Evolutionary conservation across 768 basidiomycete genomes (phyloP).

Genomic region (Chalciporus chontae): DNA sequence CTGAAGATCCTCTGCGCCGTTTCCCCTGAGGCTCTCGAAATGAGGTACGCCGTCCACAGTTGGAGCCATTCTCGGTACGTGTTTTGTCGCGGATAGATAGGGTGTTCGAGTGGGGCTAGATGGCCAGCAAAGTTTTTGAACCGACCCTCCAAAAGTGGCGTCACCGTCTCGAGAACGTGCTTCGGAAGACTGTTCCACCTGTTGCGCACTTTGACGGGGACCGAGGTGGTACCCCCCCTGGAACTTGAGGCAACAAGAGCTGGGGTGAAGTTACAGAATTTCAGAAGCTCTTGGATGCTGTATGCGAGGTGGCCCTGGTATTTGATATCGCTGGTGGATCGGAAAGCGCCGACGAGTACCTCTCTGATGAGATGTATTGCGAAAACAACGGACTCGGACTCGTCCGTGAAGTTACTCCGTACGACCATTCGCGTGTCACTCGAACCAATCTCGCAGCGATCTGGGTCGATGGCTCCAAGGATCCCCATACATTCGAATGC

Average conservation of each 20-base stretch:
- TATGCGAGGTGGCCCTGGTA: constrained; percentile 89
- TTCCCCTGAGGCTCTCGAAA: constrained; percentile 55
- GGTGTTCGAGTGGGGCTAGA: constrained; percentile 46
- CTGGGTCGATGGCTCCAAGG: constrained; percentile 92
- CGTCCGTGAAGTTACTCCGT: constrained; percentile 75
- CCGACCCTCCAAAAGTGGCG: constrained; percentile 74
- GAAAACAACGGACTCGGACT: constrained; percentile 72
- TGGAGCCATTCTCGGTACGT: constrained; percentile 98
- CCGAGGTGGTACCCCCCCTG: constrained; percentile 39
- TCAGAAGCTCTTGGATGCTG: constrained; percentile 86
- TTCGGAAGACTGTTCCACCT: constrained; percentile 81
- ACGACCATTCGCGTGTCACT: constrained; percentile 67
- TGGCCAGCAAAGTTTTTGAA: constrained; percentile 51
- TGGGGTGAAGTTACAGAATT: constrained; percentile 81
- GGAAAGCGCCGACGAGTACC: constrained; percentile 84
- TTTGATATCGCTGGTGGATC: constrained; percentile 89
- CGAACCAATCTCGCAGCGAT: constrained; percentile 71
- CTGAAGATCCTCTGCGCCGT: constrained; percentile 70
- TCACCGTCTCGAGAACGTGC: constrained; percentile 79
- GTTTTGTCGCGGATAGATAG: constrained; percentile 70
- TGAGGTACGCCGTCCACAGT: constrained; percentile 79
- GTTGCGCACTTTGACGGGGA: constrained; percentile 63
- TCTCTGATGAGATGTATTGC: constrained; percentile 83
- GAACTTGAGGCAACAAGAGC: constrained; percentile 57
- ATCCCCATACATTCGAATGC: constrained; percentile 91